Evolutionary conservation across 768 basidiomycete species (phyloP).

Genomic region (Amanita phalloides): DNA sequence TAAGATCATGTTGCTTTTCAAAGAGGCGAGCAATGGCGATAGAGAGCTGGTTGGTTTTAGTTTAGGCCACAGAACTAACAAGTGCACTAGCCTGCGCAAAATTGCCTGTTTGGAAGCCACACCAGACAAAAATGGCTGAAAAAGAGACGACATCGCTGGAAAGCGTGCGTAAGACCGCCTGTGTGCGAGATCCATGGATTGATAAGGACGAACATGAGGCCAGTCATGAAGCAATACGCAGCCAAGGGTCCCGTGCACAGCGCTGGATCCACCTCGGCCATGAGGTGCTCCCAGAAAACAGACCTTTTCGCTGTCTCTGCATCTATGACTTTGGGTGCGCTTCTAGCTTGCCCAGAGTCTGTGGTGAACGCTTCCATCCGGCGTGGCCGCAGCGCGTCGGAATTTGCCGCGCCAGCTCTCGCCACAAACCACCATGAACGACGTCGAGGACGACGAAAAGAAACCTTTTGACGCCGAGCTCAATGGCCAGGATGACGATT

Average conservation of each 20-base stretch:
- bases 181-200: not conserved
- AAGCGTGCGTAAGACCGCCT: not conserved
- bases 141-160: conserved; percentile 62
- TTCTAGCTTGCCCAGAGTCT: not conserved
- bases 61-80: not conserved
- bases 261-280: conserved; percentile 40
- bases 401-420: not conserved
- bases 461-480: conserved; percentile 56
- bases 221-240: conserved; percentile 72
- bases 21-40: conserved; percentile 80
- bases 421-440: conserved; percentile 1
- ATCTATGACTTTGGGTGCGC: not conserved
- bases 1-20: conserved; percentile 33
- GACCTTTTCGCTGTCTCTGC: not conserved
- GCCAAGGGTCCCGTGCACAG: conserved; percentile 42
- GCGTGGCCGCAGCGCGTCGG: not conserved
- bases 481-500: conserved; percentile 40
- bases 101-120: conserved; percentile 79
- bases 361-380: not conserved
- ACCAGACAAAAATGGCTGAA: conserved; percentile 76
- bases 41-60: conserved; percentile 39
- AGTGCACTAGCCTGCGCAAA: conserved; percentile 42
- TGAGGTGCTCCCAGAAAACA: conserved; percentile 24
- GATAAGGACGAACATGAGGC: conserved; percentile 47
- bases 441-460: conserved; percentile 47